Evolutionary conservation across 371 early-diverging fungal species (phyloP).

Genomic region (Mucor saturninus): DNA sequence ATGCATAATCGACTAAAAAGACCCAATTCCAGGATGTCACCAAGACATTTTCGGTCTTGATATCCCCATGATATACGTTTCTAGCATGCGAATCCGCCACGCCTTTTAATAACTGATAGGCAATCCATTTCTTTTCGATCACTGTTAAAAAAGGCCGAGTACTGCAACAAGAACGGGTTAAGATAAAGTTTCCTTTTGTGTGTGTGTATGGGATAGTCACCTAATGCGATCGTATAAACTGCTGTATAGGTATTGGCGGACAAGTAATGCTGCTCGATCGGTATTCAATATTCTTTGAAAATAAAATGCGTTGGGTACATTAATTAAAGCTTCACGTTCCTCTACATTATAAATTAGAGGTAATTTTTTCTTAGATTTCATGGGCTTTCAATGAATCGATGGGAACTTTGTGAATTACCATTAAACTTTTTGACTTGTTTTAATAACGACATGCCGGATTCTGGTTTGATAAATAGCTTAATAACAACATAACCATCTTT

Average conservation of each 20-base stretch:
- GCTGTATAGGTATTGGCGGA: slow-evolving; percentile 86
- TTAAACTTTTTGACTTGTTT: slow-evolving; percentile 63
- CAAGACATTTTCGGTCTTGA: slow-evolving; percentile 54
- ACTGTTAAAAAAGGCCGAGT: slow-evolving; percentile 90
- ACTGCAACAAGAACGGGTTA: slow-evolving; percentile 41
- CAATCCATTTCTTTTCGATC: slow-evolving; percentile 93
- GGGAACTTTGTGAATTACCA: slow-evolving; percentile 38
- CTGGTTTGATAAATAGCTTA: slow-evolving; percentile 92
- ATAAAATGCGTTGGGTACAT: slow-evolving; percentile 80
- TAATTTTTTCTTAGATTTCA: no score
- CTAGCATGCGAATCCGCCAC: slow-evolving; percentile 79
- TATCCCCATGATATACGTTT: slow-evolving; percentile 42
- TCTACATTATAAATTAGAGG: slow-evolving; percentile 34
- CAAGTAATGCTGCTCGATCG: slow-evolving; percentile 85
- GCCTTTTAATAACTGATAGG: slow-evolving; percentile 83
- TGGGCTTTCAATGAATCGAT: no score
- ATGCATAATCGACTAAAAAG: slow-evolving; percentile 87
- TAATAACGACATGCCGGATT: slow-evolving; percentile 64
- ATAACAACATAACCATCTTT: slow-evolving; percentile 82
- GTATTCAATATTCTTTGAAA: slow-evolving; percentile 87
- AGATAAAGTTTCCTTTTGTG: background rate
- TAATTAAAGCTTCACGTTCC: slow-evolving; percentile 68
- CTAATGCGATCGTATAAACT: slow-evolving; percentile 95
- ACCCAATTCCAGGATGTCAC: slow-evolving; percentile 96
- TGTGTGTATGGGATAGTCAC: slow-evolving; percentile 37